Evolutionary conservation across 345 rosid genomes (phyloP).

Genomic region (Geranium rotundifolium): DNA sequence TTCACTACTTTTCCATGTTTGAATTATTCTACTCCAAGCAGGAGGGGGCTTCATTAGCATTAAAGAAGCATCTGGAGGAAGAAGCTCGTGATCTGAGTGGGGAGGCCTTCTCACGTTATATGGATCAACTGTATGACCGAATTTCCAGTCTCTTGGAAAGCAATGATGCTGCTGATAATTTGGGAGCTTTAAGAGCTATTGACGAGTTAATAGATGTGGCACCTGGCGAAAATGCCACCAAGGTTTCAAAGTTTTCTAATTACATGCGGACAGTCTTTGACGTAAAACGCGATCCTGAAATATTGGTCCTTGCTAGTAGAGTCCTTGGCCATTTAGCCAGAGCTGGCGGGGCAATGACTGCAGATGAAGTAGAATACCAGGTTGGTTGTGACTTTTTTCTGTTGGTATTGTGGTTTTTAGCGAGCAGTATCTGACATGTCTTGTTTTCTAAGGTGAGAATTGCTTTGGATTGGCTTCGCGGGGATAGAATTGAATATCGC

Average conservation of each 20-base stretch:
- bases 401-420: not conserved
- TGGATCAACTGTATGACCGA: slow-evolving; percentile 79
- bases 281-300: slow-evolving; percentile 71
- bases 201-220: slow-evolving; percentile 88
- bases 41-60: slow-evolving; percentile 83
- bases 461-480: slow-evolving; percentile 90
- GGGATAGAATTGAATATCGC: slow-evolving; percentile 78
- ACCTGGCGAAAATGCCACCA: slow-evolving; percentile 92
- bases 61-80: slow-evolving; percentile 81
- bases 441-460: slow-evolving; percentile 51
- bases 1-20: slow-evolving; percentile 2
- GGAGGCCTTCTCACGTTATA: slow-evolving; percentile 77
- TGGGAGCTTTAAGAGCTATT: slow-evolving; percentile 86
- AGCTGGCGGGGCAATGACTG: slow-evolving; percentile 99
- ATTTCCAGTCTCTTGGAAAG: slow-evolving; percentile 60
- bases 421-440: slow-evolving; percentile 2
- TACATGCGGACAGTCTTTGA: slow-evolving; percentile 73
- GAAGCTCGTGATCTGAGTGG: slow-evolving; percentile 77
- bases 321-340: slow-evolving; percentile 97
- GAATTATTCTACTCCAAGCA: slow-evolving; percentile 10
- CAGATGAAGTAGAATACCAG: slow-evolving; percentile 97
- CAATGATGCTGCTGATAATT: slow-evolving; percentile 67
- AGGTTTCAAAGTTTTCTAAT: slow-evolving; percentile 75
- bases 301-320: slow-evolving; percentile 77
- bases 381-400: slow-evolving; percentile 19